These are phyloP conservation scores for Solanum aculeatissimum DNA, from an alignment of 305 asterid species.

Conservation along the genomic window DNA sequence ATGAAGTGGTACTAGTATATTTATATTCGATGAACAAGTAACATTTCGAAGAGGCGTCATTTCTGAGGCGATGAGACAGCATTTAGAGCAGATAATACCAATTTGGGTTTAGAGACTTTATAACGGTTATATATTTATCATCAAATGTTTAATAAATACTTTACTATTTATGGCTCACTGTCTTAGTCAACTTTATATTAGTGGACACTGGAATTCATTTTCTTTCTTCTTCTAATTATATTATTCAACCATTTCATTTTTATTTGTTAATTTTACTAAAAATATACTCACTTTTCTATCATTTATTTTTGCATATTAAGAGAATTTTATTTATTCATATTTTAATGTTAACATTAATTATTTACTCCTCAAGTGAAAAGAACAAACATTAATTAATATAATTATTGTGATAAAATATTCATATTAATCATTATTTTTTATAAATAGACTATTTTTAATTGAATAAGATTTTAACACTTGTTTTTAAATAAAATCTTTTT, in stretches of 20 bases:
- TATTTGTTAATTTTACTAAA: neutral
- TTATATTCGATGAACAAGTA: neutral
- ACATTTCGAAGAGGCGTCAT: neutral
- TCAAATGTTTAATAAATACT: neutral
- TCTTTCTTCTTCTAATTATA: neutral
- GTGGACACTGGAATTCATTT: neutral
- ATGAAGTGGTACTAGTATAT: neutral
- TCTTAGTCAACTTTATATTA: neutral
- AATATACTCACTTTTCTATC: neutral
- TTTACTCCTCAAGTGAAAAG: no score
- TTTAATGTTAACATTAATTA: no score
- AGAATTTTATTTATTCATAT: neutral
- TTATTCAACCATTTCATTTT: neutral
- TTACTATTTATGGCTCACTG: neutral
- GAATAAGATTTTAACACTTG: neutral
- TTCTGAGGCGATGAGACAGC: neutral
- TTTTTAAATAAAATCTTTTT: neutral
- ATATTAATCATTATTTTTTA: neutral
- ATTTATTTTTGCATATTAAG: neutral
- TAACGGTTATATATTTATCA: neutral
- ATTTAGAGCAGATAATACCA: neutral
- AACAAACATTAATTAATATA: neutral
- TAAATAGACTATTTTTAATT: neutral
- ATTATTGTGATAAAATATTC: neutral
- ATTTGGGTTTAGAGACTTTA: neutral